These are phyloP conservation scores for Aspergillus puulaauensis DNA, from an alignment of 2,329 filamentous ascomycete genomes.

Conservation along the genomic window DNA sequence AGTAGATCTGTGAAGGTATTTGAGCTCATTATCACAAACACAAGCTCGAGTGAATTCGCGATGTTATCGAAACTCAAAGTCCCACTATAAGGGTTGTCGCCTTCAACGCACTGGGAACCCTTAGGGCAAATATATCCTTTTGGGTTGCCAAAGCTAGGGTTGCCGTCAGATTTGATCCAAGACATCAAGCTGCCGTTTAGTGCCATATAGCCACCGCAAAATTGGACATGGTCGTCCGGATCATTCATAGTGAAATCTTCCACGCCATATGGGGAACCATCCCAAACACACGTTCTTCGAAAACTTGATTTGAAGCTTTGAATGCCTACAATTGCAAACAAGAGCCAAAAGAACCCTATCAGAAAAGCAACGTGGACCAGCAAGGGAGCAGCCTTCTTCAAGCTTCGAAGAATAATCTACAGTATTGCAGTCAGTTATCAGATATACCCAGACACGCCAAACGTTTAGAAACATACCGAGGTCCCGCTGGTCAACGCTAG, in stretches of 20 bases:
- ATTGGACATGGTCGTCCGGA: slow-evolving; percentile 64
- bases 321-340: slow-evolving; percentile 95
- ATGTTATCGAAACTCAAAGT: slow-evolving; percentile 97
- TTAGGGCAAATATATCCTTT: slow-evolving; percentile 90
- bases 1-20: slow-evolving; percentile 96
- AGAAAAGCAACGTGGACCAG: slow-evolving; percentile 91
- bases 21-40: slow-evolving; percentile 97
- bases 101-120: slow-evolving; percentile 79
- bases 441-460: not conserved
- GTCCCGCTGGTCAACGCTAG: slow-evolving; percentile 91
- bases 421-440: slow-evolving; percentile 15
- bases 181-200: slow-evolving; percentile 47
- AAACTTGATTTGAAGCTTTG: slow-evolving; percentile 92
- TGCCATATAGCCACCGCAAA: slow-evolving; percentile 77
- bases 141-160: slow-evolving; percentile 47
- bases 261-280: slow-evolving; percentile 55
- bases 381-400: slow-evolving; percentile 91
- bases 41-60: slow-evolving; percentile 82
- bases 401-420: slow-evolving; percentile 85
- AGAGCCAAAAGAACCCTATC: slow-evolving; percentile 94
- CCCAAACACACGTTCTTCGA: slow-evolving; percentile 74
- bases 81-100: slow-evolving; percentile 73
- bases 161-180: slow-evolving; percentile 65
- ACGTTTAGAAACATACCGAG: slow-evolving; percentile 58
- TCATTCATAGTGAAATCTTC: slow-evolving; percentile 44